Conservation (phyloP, 176 grass and related monocot species). For the Themeda triandra region DNA sequence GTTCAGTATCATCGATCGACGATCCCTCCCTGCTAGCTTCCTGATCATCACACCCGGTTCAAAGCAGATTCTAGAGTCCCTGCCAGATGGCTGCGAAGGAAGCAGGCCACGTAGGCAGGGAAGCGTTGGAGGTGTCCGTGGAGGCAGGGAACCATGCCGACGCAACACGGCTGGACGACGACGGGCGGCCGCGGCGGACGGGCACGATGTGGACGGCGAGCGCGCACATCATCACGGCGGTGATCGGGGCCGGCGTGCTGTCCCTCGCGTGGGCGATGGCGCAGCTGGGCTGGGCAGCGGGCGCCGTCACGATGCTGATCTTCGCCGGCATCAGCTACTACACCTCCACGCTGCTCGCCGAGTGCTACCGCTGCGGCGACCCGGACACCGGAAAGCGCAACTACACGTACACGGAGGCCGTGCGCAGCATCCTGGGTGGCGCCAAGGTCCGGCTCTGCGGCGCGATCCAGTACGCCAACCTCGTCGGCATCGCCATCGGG, state of each 20-base stretch:
- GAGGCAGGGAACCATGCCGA: conserved; percentile 16
- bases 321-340: conserved; percentile 93
- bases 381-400: conserved; percentile 50
- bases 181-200: conserved; percentile 44
- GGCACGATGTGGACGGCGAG: conserved; percentile 92
- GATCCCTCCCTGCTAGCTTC: neutral
- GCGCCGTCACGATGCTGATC: conserved; percentile 72
- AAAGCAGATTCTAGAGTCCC: neutral
- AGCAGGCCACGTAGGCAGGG: neutral
- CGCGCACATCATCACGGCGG: conserved; percentile 92
- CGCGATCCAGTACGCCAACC: conserved; percentile 63
- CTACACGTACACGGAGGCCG: conserved; percentile 95
- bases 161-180: conserved; percentile 37
- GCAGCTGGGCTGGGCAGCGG: conserved; percentile 80
- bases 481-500: conserved; percentile 65
- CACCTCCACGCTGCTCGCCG: conserved; percentile 77
- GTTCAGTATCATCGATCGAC: neutral
- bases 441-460: conserved; percentile 54
- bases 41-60: neutral
- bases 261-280: conserved; percentile 91
- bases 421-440: conserved; percentile 64
- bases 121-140: neutral
- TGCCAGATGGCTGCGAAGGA: neutral
- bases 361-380: conserved; percentile 88
- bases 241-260: conserved; percentile 88